Conservation (phyloP, 768 basidiomycete genomes). For the Lentinula sp. region DNA sequence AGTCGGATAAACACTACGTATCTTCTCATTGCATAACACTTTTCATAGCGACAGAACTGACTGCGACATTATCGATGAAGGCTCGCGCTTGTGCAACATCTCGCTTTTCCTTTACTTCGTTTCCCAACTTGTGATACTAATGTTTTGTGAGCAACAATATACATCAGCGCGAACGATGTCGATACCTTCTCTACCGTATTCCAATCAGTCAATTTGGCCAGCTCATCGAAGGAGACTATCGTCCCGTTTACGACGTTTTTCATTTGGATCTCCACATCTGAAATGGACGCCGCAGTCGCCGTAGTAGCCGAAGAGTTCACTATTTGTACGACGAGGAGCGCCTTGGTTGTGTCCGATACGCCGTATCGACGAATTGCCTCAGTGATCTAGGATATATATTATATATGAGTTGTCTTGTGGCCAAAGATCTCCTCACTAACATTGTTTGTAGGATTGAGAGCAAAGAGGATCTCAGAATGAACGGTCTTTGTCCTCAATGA, state of each 20-base stretch:
- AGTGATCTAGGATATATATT: conserved; percentile 52
- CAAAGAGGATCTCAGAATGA: conserved; percentile 89
- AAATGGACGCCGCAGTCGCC: conserved; percentile 4
- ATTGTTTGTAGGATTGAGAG: conserved; percentile 83
- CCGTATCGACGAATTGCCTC: conserved; percentile 87
- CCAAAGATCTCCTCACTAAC: conserved; percentile 26
- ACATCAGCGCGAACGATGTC: background rate
- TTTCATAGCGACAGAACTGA: conserved; percentile 59
- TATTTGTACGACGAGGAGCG: conserved; percentile 72
- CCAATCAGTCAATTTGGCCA: conserved; percentile 62
- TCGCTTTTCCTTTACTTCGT: conserved; percentile 28
- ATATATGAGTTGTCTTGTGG: background rate
- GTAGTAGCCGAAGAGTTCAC: conserved; percentile 25
- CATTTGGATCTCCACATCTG: conserved; percentile 50
- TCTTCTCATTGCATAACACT: conserved; percentile 25
- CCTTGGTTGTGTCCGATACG: conserved; percentile 56
- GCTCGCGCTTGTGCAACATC: conserved; percentile 17
- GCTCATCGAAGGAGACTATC: conserved; percentile 38
- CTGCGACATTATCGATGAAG: conserved; percentile 45
- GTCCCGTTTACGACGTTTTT: conserved; percentile 52
- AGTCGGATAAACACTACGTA: no score
- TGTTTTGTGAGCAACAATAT: background rate
- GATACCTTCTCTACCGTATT: conserved; percentile 65
- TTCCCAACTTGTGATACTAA: conserved; percentile 51
- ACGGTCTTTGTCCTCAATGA: conserved; percentile 76